These are phyloP conservation scores for Metschnikowia cerradonensis DNA, from an alignment of 805 yeast species.

Conservation along the genomic window DNA sequence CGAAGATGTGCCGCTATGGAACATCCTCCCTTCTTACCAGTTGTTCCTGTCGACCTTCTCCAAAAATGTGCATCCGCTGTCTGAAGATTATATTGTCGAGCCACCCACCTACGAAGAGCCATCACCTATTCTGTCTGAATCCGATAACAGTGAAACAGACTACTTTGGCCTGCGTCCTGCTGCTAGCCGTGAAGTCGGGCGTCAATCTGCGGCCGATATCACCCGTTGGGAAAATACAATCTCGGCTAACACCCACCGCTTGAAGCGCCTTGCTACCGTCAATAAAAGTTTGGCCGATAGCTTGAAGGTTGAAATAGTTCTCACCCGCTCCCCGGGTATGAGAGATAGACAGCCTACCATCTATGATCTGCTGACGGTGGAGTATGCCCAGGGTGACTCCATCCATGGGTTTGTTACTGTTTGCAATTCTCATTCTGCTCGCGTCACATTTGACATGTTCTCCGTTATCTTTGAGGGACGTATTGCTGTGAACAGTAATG, in stretches of 20 bases:
- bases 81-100: constrained; percentile 23
- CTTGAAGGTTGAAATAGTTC: constrained; percentile 18
- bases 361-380: constrained; percentile 22
- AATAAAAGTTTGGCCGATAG: constrained; percentile 16
- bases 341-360: constrained; percentile 17
- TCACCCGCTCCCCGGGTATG: constrained; percentile 18
- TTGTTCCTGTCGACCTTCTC: constrained; percentile 34
- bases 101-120: constrained; percentile 36
- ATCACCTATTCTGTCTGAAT: constrained; percentile 14
- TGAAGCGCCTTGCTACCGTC: constrained; percentile 20
- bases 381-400: constrained; percentile 26
- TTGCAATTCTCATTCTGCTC: constrained; percentile 15
- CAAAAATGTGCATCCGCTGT: constrained; percentile 30
- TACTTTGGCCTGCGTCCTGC: constrained; percentile 7
- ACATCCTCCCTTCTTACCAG: constrained; percentile 30
- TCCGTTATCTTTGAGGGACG: constrained; percentile 29
- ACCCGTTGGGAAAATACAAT: constrained; percentile 32
- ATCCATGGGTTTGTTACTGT: constrained; percentile 24
- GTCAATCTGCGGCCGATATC: not conserved
- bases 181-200: not conserved
- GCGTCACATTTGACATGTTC: constrained; percentile 26
- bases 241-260: constrained; percentile 25
- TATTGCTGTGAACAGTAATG: constrained; percentile 20
- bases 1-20: constrained; percentile 30
- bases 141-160: constrained; percentile 4